Conservation (phyloP, 179 eudicot genomes). For the Corrigiola litoralis region DNA sequence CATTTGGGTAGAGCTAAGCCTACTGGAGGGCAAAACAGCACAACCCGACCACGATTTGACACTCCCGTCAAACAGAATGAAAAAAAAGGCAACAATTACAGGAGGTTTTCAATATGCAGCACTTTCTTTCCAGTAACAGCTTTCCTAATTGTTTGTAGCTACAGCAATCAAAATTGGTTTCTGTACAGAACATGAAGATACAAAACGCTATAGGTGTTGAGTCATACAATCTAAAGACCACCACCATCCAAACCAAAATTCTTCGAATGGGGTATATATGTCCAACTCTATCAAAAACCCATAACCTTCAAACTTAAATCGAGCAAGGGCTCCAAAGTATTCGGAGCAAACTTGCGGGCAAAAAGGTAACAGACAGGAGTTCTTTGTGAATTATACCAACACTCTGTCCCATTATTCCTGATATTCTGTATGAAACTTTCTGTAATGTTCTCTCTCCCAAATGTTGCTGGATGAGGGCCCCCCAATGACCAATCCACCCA, state of each 20-base stretch:
- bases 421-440: conserved; percentile 44
- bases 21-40: too few relatives aligned
- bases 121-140: too few relatives aligned
- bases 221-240: not conserved
- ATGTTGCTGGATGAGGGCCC: conserved; percentile 72
- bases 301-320: conserved; percentile 43
- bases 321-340: conserved; percentile 64
- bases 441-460: conserved; percentile 47
- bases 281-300: conserved; percentile 43
- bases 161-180: conserved; percentile 2
- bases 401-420: conserved; percentile 56
- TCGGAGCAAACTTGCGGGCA: conserved; percentile 77
- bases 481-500: conserved; percentile 72
- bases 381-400: conserved; percentile 45
- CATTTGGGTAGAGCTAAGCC: too few relatives aligned
- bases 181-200: not conserved
- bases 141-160: too few relatives aligned
- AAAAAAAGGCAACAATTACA: too few relatives aligned
- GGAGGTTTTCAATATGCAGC: too few relatives aligned
- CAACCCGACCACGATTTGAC: too few relatives aligned
- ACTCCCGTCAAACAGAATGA: too few relatives aligned
- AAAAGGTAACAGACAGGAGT: conserved; percentile 56
- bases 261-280: not conserved
- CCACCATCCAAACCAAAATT: conserved; percentile 1
- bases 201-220: not conserved